phyloP scores from a whole-genome alignment of 2,329 filamentous ascomycete genomes.

The Penicillium sclerotiorum region DNA sequence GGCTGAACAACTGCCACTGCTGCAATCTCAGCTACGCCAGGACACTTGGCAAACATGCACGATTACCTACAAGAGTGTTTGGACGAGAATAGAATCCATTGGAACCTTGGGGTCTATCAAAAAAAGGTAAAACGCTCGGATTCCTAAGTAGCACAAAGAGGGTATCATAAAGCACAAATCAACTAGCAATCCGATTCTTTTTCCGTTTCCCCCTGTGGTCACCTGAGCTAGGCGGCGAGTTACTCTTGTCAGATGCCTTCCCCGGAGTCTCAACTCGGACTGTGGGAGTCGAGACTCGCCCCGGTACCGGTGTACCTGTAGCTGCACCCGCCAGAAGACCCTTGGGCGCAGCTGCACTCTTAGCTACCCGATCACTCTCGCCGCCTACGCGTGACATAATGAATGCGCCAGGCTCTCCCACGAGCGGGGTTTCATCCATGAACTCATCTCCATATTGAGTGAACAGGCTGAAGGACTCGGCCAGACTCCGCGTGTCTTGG shows the following conservation, averaged over 20 bases:
- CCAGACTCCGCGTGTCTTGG: conserved; percentile 45
- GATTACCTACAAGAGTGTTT: no score
- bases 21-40: no score
- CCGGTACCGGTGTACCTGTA: conserved; percentile 13
- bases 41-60: no score
- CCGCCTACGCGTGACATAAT: conserved; percentile 51
- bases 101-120: background rate
- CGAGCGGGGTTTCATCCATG: conserved; percentile 65
- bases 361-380: conserved; percentile 31
- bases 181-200: conserved; percentile 37
- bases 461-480: conserved; percentile 54
- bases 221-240: conserved; percentile 36
- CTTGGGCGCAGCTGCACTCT: conserved; percentile 21
- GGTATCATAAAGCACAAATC: conserved; percentile 28
- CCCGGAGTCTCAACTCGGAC: conserved; percentile 36
- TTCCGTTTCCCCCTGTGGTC: conserved; percentile 41
- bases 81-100: background rate
- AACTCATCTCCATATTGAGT: conserved; percentile 61
- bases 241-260: conserved; percentile 35
- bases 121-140: conserved; percentile 13
- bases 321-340: background rate
- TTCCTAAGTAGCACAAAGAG: conserved; percentile 10
- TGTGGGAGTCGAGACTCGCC: conserved; percentile 34
- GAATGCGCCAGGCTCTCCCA: conserved; percentile 65
- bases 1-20: no score